phyloP scores from a whole-genome alignment of 768 basidiomycete species.

The Psilocybe azurescens region DNA sequence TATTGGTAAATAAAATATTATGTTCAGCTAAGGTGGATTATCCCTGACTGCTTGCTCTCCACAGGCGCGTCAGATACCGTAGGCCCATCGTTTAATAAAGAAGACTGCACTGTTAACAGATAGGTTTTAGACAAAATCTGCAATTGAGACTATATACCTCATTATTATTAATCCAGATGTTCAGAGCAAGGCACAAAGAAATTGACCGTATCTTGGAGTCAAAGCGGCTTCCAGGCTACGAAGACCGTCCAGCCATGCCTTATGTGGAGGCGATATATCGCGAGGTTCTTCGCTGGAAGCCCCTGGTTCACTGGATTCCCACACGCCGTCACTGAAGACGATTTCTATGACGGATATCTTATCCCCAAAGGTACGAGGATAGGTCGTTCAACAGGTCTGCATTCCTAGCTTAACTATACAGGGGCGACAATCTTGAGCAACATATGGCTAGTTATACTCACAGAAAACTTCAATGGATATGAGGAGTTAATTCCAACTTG shows the following conservation, averaged over 20 bases:
- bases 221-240: slow-evolving; percentile 31
- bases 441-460: slow-evolving; percentile 28
- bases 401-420: neutral
- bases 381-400: no score
- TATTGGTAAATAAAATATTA: slow-evolving; percentile 7
- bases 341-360: slow-evolving; percentile 26
- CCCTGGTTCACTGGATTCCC: slow-evolving; percentile 23
- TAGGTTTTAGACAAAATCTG: slow-evolving; percentile 12
- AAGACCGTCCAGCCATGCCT: slow-evolving; percentile 31
- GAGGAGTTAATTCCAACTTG: neutral
- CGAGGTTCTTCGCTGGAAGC: slow-evolving; percentile 17
- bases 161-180: slow-evolving; percentile 33
- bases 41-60: slow-evolving; percentile 4
- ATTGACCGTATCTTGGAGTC: slow-evolving; percentile 35
- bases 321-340: slow-evolving; percentile 27
- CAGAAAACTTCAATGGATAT: neutral
- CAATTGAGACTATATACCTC: slow-evolving; percentile 26
- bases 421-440: slow-evolving; percentile 36
- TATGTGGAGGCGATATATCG: slow-evolving; percentile 24
- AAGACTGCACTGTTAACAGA: neutral
- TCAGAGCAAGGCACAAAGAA: slow-evolving; percentile 37
- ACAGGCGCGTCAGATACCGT: slow-evolving; percentile 18
- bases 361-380: slow-evolving; percentile 24
- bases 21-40: neutral
- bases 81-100: neutral